phyloP scores from a whole-genome alignment of 2,329 filamentous ascomycete genomes.

The Exophiala phaeomuriformis region DNA sequence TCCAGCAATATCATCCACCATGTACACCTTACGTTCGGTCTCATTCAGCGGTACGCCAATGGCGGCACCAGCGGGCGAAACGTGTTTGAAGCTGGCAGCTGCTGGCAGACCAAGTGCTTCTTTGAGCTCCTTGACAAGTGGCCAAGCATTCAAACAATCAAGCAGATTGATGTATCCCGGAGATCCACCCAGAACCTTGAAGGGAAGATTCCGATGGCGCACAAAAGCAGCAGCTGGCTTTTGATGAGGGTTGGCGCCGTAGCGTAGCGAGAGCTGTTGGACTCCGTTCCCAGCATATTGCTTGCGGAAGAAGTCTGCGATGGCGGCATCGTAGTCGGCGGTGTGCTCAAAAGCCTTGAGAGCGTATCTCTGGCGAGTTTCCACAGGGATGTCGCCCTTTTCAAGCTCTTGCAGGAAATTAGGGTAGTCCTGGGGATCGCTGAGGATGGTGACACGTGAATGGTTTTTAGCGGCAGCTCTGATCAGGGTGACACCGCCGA shows the following conservation, averaged over 20 bases:
- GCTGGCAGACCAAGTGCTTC: slow-evolving; percentile 78
- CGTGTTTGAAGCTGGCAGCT: slow-evolving; percentile 97
- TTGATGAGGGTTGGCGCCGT: slow-evolving; percentile 96
- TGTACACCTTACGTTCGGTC: slow-evolving; percentile 93
- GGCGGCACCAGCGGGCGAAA: slow-evolving; percentile 90
- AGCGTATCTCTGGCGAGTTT: slow-evolving; percentile 79
- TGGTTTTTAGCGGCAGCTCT: slow-evolving; percentile 98
- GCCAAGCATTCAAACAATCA: slow-evolving; percentile 94
- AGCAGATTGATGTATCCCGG: slow-evolving; percentile 97
- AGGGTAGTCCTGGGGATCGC: slow-evolving; percentile 86
- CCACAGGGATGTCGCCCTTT: slow-evolving; percentile 75
- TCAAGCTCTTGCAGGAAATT: slow-evolving; percentile 89
- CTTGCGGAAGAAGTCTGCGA: slow-evolving; percentile 95
- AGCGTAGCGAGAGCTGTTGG: slow-evolving; percentile 79
- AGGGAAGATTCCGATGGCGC: slow-evolving; percentile 68
- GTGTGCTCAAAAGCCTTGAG: slow-evolving; percentile 99
- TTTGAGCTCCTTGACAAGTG: slow-evolving; percentile 92
- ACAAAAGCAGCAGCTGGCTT: slow-evolving; percentile 87
- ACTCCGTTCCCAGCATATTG: slow-evolving; percentile 81
- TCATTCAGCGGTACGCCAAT: slow-evolving; percentile 81
- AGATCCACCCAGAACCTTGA: slow-evolving; percentile 82
- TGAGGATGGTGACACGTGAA: slow-evolving; percentile 87
- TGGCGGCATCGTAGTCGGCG: slow-evolving; percentile 89
- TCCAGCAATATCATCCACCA: slow-evolving; percentile 89
- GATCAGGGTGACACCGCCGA: slow-evolving; percentile 92